These are phyloP conservation scores for Lanmaoa pseudosensibilis DNA, from an alignment of 768 basidiomycete species.

Conservation along the genomic window DNA sequence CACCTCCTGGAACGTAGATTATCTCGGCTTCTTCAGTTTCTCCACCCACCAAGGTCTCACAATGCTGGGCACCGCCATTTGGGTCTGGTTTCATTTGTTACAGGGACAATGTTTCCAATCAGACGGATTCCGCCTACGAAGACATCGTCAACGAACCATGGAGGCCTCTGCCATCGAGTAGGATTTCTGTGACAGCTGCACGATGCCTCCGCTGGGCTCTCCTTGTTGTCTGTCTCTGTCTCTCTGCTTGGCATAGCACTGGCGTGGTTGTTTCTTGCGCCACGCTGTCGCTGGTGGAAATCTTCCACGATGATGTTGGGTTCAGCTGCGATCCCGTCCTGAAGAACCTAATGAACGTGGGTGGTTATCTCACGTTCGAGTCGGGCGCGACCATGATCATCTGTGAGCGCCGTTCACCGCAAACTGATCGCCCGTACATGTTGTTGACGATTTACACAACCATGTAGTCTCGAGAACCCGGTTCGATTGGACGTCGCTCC, in stretches of 20 bases:
- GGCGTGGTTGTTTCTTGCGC: constrained; percentile 21
- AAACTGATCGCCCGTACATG: not conserved
- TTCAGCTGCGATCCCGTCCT: constrained; percentile 26
- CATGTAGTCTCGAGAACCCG: not conserved
- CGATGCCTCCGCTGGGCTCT: constrained; percentile 34
- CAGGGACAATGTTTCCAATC: constrained; percentile 38
- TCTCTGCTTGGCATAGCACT: constrained; percentile 24
- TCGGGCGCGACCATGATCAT: constrained; percentile 35
- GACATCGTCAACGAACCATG: constrained; percentile 37
- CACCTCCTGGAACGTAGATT: constrained; percentile 1
- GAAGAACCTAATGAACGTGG: constrained; percentile 34
- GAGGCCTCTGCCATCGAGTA: constrained; percentile 39
- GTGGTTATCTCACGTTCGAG: constrained; percentile 36
- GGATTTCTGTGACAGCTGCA: constrained; percentile 26
- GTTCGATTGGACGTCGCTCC: constrained; percentile 15
- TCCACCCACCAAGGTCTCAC: not conserved
- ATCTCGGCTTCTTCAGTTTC: constrained; percentile 7
- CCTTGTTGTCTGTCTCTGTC: constrained; percentile 26
- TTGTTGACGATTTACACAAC: not conserved
- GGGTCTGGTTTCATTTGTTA: constrained; percentile 36
- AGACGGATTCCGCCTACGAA: constrained; percentile 27
- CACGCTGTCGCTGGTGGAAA: constrained; percentile 20
- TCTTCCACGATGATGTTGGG: constrained; percentile 34
- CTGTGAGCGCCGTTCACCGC: constrained; percentile 8
- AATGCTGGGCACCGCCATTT: constrained; percentile 13